Conservation (phyloP, 306 rosid species). For the Benincasa hispida region DNA sequence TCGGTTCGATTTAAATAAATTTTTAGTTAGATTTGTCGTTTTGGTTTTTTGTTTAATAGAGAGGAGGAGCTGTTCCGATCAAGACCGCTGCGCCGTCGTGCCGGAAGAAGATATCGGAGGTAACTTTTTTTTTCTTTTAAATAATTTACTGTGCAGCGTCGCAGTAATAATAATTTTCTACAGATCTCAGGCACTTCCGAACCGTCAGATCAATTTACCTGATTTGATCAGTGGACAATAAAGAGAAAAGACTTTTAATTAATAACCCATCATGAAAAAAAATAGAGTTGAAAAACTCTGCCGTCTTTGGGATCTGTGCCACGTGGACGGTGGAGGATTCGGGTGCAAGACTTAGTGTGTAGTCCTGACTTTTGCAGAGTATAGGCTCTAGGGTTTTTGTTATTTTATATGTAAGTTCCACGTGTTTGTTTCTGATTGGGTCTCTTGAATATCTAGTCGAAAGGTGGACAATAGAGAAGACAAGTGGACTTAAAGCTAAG, state of each 20-base stretch:
- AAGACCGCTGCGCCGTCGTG: slow-evolving; percentile 40
- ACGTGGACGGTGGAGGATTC: slow-evolving; percentile 23
- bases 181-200: not conserved
- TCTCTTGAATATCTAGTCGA: slow-evolving; percentile 6
- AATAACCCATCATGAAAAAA: not conserved
- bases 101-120: slow-evolving; percentile 35
- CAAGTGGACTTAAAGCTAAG: slow-evolving; percentile 3
- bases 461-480: slow-evolving; percentile 32
- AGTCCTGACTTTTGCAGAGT: not conserved
- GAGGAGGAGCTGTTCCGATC: slow-evolving; percentile 61
- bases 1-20: not conserved
- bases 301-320: slow-evolving; percentile 14
- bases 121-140: not conserved
- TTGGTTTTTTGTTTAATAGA: not conserved
- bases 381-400: not conserved
- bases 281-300: not conserved
- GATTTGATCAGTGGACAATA: slow-evolving; percentile 12
- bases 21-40: not conserved
- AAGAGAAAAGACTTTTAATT: not conserved
- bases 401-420: not conserved
- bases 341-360: not conserved
- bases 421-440: not conserved
- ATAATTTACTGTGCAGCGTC: not conserved
- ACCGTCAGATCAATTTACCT: slow-evolving; percentile 16
- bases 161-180: not conserved